phyloP scores from a whole-genome alignment of 108 stramenopile genomes.

The Aurantiochytrium sp. region DNA sequence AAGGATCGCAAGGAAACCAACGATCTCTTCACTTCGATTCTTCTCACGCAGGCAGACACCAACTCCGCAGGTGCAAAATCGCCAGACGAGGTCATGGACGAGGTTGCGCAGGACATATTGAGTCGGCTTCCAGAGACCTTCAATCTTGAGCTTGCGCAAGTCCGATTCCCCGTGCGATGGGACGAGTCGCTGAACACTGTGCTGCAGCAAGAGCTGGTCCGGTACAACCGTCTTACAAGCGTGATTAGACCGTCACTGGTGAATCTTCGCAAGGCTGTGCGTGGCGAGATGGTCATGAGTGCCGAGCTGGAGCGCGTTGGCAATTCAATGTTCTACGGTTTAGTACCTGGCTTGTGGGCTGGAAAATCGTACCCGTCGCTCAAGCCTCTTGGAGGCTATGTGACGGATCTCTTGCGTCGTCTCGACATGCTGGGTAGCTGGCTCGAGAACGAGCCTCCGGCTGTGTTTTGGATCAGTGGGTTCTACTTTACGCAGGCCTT shows the following conservation, averaged over 20 bases:
- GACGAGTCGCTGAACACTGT: constrained; percentile 61
- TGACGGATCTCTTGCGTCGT: constrained; percentile 39
- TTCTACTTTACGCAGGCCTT: constrained; percentile 67
- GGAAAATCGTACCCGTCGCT: constrained; percentile 44
- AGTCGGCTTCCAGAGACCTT: constrained; percentile 40
- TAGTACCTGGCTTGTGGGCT: constrained; percentile 47
- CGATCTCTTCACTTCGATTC: constrained; percentile 35
- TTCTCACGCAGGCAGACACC: constrained; percentile 40
- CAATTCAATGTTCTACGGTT: constrained; percentile 51
- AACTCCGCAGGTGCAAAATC: not conserved
- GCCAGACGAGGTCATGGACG: constrained; percentile 33
- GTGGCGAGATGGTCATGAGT: constrained; percentile 59
- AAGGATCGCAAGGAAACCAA: constrained; percentile 51
- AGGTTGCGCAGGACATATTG: constrained; percentile 42
- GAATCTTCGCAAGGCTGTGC: constrained; percentile 47
- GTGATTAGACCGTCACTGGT: constrained; percentile 30
- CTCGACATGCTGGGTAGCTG: constrained; percentile 45
- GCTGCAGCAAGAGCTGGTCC: constrained; percentile 55
- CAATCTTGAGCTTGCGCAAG: constrained; percentile 50
- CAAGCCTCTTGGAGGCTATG: constrained; percentile 50
- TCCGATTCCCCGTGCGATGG: constrained; percentile 53
- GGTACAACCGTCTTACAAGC: constrained; percentile 46
- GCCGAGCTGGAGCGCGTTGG: constrained; percentile 44
- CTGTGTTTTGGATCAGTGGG: constrained; percentile 58
- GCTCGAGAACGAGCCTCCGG: constrained; percentile 37